Evolutionary conservation across 2,329 filamentous ascomycete species (phyloP), one percentile per base, ranked within the genome.

Genomic region (Aotearoamyces nothofagi): DNA sequence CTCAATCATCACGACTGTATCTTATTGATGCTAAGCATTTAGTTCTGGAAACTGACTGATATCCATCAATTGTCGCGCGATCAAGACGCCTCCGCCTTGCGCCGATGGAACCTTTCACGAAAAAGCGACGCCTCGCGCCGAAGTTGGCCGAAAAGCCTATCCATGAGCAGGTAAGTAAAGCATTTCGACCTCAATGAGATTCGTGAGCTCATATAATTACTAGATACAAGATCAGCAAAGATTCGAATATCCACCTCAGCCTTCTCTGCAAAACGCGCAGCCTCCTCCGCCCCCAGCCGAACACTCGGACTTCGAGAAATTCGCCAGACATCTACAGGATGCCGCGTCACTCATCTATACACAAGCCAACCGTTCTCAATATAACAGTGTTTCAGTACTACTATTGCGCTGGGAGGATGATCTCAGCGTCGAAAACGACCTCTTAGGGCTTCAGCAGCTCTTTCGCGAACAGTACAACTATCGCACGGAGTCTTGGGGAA

Each of bases 241-340:
- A 20, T 46, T 44, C 27, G 42, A 49, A 36, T 47, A 49, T 33
- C 42, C 17, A 26, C 17, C 27, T 24, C 26, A 22, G 22, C 24
- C 25, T 28, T 27, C 24, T 12, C 32, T 23, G 17, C 25, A 20
- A 11, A 11, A 14, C 24, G 13, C 16, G 15, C 26, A 49, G 31
- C 29, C 42, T 26, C 37, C 41, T 24, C 41, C 43, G 12, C 39
- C 42, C 29, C 41, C 46, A 34, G 39, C 45, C 26, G 49, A 51
- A 33, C 43, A 47, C 29, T 45, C 39, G 51, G 69, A 75, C 42
- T 77, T 76, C 51, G 71, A 76, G 50, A 63, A 67, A 30, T 76
- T 76, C 45, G 71, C 70, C 34, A 63, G 70, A 26, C 71, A 77
- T 53, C 60, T 77, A 24, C 71, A 77, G 46, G 71, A 76, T 60